phyloP scores from a whole-genome alignment of 768 basidiomycete genomes.

The Rhizopogon sp. region DNA sequence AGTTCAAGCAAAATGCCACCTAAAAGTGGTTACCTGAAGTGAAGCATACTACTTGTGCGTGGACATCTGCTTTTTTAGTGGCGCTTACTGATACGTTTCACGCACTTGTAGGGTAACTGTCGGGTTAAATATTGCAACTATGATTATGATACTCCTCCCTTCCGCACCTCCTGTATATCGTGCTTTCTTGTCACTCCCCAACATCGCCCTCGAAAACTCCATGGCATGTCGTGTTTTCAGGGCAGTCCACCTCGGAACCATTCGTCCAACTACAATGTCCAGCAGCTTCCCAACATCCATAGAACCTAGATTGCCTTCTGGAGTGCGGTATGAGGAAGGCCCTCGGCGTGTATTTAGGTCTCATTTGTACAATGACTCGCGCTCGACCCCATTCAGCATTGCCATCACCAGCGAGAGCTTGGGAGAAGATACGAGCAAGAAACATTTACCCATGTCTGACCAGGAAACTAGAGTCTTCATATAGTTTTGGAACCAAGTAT shows the following conservation, averaged over 20 bases:
- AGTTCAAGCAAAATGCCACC: too few relatives aligned
- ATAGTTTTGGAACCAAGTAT: too few relatives aligned
- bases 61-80: too few relatives aligned
- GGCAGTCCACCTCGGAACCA: not conserved
- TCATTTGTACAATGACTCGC: not conserved
- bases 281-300: not conserved
- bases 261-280: not conserved
- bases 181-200: constrained; percentile 16
- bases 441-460: not conserved
- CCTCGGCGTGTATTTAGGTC: not conserved
- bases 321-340: not conserved
- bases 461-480: not conserved
- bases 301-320: not conserved
- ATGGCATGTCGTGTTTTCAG: constrained; percentile 22
- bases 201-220: constrained; percentile 18
- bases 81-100: too few relatives aligned
- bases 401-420: not conserved
- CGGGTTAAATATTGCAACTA: constrained; percentile 17
- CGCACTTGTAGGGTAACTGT: constrained; percentile 22
- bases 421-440: not conserved
- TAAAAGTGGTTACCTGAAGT: too few relatives aligned
- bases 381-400: not conserved
- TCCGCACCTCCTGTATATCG: constrained; percentile 12
- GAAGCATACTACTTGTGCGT: too few relatives aligned
- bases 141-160: constrained; percentile 16